These are phyloP conservation scores for Coemansia reversa DNA, from an alignment of 192 early-diverging fungal species.

Conservation along the genomic window DNA sequence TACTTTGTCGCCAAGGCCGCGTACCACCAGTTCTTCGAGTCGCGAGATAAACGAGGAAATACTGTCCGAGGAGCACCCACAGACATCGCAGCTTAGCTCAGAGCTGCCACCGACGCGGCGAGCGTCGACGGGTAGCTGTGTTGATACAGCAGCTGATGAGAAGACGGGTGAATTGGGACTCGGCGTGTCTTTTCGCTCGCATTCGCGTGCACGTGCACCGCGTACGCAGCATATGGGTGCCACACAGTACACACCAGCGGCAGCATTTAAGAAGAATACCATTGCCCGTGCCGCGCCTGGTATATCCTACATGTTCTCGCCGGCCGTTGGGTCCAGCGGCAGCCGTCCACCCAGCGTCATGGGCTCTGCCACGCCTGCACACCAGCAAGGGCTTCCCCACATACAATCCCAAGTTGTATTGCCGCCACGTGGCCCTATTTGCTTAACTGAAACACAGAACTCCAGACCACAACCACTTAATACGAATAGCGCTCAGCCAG, in stretches of 20 bases:
- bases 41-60: not conserved
- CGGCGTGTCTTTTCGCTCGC: conserved; percentile 12
- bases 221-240: conserved; percentile 27
- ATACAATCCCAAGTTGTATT: conserved; percentile 3
- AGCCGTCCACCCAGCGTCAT: conserved; percentile 50
- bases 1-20: not conserved
- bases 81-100: not conserved
- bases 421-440: not conserved
- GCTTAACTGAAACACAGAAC: not conserved
- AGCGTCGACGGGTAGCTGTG: conserved; percentile 20
- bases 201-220: conserved; percentile 25
- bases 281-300: conserved; percentile 52
- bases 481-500: not conserved
- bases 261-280: conserved; percentile 17
- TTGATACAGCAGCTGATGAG: conserved; percentile 12
- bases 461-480: not conserved
- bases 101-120: conserved; percentile 1
- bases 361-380: conserved; percentile 21
- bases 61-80: not conserved
- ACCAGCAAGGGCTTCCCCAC: conserved; percentile 7
- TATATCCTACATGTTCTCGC: conserved; percentile 56
- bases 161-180: conserved; percentile 25
- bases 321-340: conserved; percentile 17
- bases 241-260: conserved; percentile 49
- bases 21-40: not conserved